These are phyloP conservation scores for Thyridium curvatum DNA, from an alignment of 2,329 filamentous ascomycete species.

Conservation along the genomic window DNA sequence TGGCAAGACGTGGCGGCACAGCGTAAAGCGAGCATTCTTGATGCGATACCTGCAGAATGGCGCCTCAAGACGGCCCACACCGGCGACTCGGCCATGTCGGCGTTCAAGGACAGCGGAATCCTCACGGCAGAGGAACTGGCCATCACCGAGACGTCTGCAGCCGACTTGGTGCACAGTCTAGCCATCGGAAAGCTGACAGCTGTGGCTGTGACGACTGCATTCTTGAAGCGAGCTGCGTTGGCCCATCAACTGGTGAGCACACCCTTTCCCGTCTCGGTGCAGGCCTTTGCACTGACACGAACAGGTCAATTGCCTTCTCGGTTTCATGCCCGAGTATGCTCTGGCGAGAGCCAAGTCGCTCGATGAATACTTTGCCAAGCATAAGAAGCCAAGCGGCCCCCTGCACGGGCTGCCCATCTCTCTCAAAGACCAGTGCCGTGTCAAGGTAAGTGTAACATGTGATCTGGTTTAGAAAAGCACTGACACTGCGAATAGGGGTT, in stretches of 20 bases:
- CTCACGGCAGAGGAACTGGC: too few relatives aligned
- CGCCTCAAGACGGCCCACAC: too few relatives aligned
- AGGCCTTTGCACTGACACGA: not conserved
- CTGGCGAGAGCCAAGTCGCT: conserved; percentile 33
- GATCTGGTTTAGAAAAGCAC: too few relatives aligned
- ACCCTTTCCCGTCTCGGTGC: too few relatives aligned
- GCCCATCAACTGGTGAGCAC: conserved; percentile 33
- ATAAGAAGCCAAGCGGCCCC: conserved; percentile 42
- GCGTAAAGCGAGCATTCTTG: too few relatives aligned
- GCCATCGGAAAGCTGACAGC: too few relatives aligned
- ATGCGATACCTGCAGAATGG: too few relatives aligned
- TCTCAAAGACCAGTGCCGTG: conserved; percentile 55
- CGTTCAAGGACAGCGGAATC: too few relatives aligned
- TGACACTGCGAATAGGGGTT: conserved; percentile 25
- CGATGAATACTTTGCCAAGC: conserved; percentile 32
- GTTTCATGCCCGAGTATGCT: conserved; percentile 43
- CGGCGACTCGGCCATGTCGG: too few relatives aligned
- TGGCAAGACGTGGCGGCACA: too few relatives aligned
- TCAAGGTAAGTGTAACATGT: conserved; percentile 19
- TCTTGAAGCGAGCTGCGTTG: conserved; percentile 42
- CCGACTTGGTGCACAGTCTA: too few relatives aligned
- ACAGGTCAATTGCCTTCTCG: conserved; percentile 34
- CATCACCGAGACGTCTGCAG: not conserved
- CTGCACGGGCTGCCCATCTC: conserved; percentile 53
- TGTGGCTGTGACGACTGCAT: conserved; percentile 20